Evolutionary conservation across 2,329 filamentous ascomycete species (phyloP), one percentile per base, ranked within the genome.

Genomic region (Fusarium lateritium): DNA sequence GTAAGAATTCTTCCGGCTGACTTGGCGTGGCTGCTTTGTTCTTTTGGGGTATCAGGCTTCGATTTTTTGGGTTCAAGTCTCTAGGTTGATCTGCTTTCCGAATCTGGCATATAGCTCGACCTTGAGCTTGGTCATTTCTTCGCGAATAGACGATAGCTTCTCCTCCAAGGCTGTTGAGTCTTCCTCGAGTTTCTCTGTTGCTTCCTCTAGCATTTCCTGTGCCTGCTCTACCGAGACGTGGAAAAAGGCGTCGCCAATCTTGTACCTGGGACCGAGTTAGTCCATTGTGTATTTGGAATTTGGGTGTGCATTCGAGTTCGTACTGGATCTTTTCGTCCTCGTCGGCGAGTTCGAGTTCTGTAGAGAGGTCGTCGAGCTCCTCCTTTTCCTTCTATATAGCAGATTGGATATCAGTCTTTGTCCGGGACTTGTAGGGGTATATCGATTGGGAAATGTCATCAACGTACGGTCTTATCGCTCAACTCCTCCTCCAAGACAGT

Each of bases 241-340:
- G 79, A 98, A 92, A 83, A 98, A 99, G 7, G 94, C 93, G 79
- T 98, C 96, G 70, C 96, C 96, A 60, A 99, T 93, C 82, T 97
- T 97, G 85, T 98, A 98, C 60, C 94, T 98, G 78, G 33, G 26
- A 52, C 34, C 3, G 36, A 15, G 26, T 71, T 34, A 75, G 70
- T 64, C 53, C 7, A 17, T 21, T 5, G 14, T 26, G 8, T 34
- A 11, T 24, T 10, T 11, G 33, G 8, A 14, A 15, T 24, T 5
- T 14, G 19, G n/a, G 7, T 14, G 4, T 26, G 15, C n/a, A 28
- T 34, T 26, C 10, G 36, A 4, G 17, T 83, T 83, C 91, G 79
- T 86, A 98, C 92, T 93, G 94, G 22, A 99, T 90, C 76, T 92
- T 90, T 54, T 97, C 94, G 74, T 98, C 95, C 79, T 99, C 96